Evolutionary conservation across 164 flowering plant species (phyloP).

Genomic region (Santalum album): DNA sequence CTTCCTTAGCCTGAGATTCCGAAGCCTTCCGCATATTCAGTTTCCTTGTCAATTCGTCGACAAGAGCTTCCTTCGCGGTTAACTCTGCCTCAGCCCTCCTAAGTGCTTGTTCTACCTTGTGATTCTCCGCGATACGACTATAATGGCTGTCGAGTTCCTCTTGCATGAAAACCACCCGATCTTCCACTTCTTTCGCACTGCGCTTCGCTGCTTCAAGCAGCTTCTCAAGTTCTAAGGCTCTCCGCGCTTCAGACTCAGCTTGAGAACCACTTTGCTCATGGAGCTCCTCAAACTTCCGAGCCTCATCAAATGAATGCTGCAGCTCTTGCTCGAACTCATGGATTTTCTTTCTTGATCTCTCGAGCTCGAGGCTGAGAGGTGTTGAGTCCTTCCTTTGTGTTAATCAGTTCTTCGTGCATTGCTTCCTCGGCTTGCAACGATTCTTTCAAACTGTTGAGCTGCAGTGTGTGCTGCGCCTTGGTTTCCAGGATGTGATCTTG

Average conservation of each 20-base stretch:
- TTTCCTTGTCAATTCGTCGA: conserved; percentile 45
- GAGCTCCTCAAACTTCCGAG: conserved; percentile 56
- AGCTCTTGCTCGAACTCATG: conserved; percentile 56
- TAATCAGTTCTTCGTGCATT: conserved; percentile 56
- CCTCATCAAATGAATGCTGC: conserved; percentile 41
- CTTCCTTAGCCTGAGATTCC: conserved; percentile 50
- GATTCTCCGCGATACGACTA: conserved; percentile 55
- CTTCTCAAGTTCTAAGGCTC: conserved; percentile 62
- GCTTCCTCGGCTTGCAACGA: conserved; percentile 49
- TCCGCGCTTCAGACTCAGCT: conserved; percentile 56
- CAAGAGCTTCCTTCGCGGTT: conserved; percentile 37
- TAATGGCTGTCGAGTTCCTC: conserved; percentile 58
- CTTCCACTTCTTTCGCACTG: conserved; percentile 60
- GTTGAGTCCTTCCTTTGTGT: conserved; percentile 57
- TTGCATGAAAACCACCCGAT: conserved; percentile 52
- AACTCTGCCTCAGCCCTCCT: conserved; percentile 36
- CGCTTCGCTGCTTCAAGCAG: conserved; percentile 50
- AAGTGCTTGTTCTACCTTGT: conserved; percentile 61
- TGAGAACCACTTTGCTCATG: conserved; percentile 49
- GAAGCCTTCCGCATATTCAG: conserved; percentile 43
- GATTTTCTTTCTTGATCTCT: conserved; percentile 53
- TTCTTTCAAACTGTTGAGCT: conserved; percentile 50
- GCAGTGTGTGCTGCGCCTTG: conserved; percentile 38
- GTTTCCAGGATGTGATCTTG: conserved; percentile 41
- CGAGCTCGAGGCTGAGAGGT: conserved; percentile 54